Percentiles rank a stretch among this genome's conserved stretches.
phyloP scores from a whole-genome alignment of 202 grass and related monocot species.

The Carex arenaria region DNA sequence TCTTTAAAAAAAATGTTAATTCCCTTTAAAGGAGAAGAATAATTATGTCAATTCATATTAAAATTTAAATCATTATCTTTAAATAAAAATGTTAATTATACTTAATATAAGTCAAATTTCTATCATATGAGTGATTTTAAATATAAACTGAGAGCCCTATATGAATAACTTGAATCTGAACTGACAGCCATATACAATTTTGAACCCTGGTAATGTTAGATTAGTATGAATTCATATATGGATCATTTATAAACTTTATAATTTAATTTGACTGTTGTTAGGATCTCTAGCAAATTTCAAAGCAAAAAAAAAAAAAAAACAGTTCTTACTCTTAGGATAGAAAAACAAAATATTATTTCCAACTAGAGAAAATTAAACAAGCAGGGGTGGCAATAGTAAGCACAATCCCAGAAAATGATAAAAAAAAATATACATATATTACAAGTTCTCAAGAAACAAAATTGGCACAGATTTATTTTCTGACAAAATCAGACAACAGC shows the following conservation, averaged over 20 bases:
- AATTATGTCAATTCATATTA: neutral
- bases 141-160: neutral
- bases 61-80: neutral
- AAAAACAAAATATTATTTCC: neutral
- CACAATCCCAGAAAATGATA: neutral
- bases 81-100: neutral
- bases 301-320: neutral
- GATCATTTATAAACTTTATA: too few species aligned
- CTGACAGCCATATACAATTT: neutral
- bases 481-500: neutral
- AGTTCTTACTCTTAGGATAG: neutral
- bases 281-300: too few species aligned
- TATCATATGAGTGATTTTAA: too few species aligned
- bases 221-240: too few species aligned
- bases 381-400: neutral
- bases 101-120: too few species aligned
- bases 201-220: too few species aligned
- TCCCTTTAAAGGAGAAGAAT: neutral
- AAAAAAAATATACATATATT: neutral
- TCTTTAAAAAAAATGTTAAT: neutral
- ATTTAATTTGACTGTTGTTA: too few species aligned
- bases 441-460: neutral
- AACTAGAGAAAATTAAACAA: neutral
- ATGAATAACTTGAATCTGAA: neutral
- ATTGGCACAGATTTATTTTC: constrained; percentile 1